Evolutionary conservation across 2,329 filamentous ascomycete species (phyloP), one percentile per base, ranked within the genome.

Genomic region (Penicillium hordei): DNA sequence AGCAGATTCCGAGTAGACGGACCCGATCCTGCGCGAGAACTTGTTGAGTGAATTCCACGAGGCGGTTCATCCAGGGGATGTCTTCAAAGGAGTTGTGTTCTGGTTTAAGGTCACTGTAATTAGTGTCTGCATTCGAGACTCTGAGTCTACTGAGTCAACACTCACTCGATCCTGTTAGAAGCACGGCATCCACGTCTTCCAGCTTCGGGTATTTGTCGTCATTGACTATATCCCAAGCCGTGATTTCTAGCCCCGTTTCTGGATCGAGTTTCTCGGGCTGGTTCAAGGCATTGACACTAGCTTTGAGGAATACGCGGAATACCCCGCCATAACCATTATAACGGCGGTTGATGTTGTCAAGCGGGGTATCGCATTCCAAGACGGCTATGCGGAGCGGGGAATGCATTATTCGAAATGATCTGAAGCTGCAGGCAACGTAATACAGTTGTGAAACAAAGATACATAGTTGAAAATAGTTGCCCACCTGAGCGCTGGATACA

Each of bases 291-390:
- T 80, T 74, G 44, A 83, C 84, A 8, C 84, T 83, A 43, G 77
- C 74, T 48, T 77, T 69, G 51, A 91, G 81, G 10, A 91, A 81
- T 36, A 81, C 70, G 19, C 77, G 81, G 75, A 91, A 91, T 59
- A 91, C 83, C 61, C 86, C 87, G 60, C 86, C 85, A 76, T 96
- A 97, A 59, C 82, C 82, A 51, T 86, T 84, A 75, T 89, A 92
- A 67, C 85, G 85, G 55, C 81, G 81, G 54, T 83, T 78, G 38
- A 88, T 84, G 43, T 82, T 75, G 1, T 86, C 83, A 49, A 89
- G 80, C 1, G 91, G 91, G 1, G 85, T 89, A 76, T 96, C 93
- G 79, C 90, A 89, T 81, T 96, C 91, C 65, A 97, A 86, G 66
- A 97, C 83, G 46, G 93, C 92, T 75, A 97, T 88, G 55, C 90